Percentiles rank a stretch among this genome's conserved stretches.
Conservation (phyloP, 2,329 filamentous ascomycete species). For the Pseudocercospora crystallina region DNA sequence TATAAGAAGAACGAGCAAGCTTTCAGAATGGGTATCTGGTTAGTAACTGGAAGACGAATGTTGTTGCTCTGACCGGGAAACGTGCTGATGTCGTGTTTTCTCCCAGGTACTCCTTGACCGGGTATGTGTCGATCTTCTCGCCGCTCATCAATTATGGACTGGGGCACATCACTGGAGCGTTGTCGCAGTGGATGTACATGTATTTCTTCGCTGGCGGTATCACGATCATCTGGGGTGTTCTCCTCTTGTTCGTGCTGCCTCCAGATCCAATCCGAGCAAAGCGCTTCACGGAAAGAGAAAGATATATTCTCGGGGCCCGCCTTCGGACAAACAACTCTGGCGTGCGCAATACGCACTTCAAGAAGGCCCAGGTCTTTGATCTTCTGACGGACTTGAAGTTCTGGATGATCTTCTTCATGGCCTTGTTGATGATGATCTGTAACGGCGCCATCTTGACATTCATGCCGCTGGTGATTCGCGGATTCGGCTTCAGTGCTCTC, state of each 20-base stretch:
- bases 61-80: not conserved
- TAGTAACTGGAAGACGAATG: too few species aligned
- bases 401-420: constrained; percentile 47
- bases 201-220: constrained; percentile 44
- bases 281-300: constrained; percentile 39
- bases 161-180: constrained; percentile 42
- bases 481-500: constrained; percentile 25
- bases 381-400: constrained; percentile 36
- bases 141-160: constrained; percentile 52
- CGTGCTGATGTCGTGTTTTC: constrained; percentile 2
- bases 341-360: constrained; percentile 45
- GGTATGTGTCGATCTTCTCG: constrained; percentile 48
- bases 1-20: constrained; percentile 33
- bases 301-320: constrained; percentile 31
- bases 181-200: constrained; percentile 20
- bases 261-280: constrained; percentile 44
- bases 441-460: constrained; percentile 28
- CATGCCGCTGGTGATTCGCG: constrained; percentile 39
- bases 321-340: constrained; percentile 33
- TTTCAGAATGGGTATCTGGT: constrained; percentile 23
- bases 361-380: constrained; percentile 44
- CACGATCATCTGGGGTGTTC: constrained; percentile 43
- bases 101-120: constrained; percentile 39
- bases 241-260: constrained; percentile 42
- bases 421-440: constrained; percentile 52